Conservation (phyloP, 345 rosid genomes). For the Arabidopsis arenosa region DNA sequence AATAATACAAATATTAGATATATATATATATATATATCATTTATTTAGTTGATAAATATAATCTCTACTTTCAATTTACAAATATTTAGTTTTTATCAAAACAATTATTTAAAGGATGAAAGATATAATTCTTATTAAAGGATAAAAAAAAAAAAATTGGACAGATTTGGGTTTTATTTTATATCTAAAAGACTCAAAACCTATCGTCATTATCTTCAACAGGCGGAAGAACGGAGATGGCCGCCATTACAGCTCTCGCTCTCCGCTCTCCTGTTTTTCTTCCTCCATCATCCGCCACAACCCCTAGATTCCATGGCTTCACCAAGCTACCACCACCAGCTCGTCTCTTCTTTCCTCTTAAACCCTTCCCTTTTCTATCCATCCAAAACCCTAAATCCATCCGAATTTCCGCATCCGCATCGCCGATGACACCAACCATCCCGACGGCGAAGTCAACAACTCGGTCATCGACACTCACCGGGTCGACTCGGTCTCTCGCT, state of each 20-base stretch:
- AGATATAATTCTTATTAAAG: not conserved
- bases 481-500: conserved; percentile 35
- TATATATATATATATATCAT: no score
- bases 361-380: conserved; percentile 4
- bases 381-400: conserved; percentile 28
- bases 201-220: conserved; percentile 21
- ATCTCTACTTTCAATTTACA: no score
- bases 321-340: not conserved
- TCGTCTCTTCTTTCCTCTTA: conserved; percentile 8
- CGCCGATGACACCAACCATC: not conserved
- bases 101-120: not conserved
- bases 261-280: conserved; percentile 16
- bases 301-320: conserved; percentile 31
- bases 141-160: not conserved
- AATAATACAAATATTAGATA: no score
- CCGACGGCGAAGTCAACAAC: not conserved
- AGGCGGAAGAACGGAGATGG: conserved; percentile 38
- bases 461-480: conserved; percentile 21
- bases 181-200: not conserved
- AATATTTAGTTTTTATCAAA: no score
- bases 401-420: conserved; percentile 15
- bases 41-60: no score
- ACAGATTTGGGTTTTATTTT: not conserved
- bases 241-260: conserved; percentile 4
- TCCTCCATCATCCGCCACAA: not conserved